These are phyloP conservation scores for Phytophthora litchii DNA, from an alignment of 352 stramenopile genomes.

Conservation along the genomic window DNA sequence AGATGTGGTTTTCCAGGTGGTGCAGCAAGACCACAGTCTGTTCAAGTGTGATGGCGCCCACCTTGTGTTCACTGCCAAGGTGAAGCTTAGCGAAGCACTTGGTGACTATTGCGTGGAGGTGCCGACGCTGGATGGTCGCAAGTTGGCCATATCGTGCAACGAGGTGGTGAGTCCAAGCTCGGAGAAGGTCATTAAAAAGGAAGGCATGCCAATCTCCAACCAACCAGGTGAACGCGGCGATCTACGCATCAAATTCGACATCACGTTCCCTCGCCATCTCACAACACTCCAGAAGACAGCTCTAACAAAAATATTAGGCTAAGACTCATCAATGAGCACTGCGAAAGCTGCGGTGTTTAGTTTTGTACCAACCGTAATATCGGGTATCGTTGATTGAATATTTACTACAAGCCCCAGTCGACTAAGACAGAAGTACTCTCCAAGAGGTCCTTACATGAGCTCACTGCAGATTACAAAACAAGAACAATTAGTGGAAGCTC, in stretches of 20 bases:
- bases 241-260: conserved; percentile 95
- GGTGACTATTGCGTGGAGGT: conserved; percentile 94
- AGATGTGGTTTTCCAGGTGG: conserved; percentile 94
- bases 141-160: conserved; percentile 93
- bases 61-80: conserved; percentile 92
- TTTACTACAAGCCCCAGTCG: conserved; percentile 38
- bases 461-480: conserved; percentile 47
- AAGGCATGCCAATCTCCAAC: conserved; percentile 94
- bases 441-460: conserved; percentile 58
- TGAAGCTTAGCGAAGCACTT: conserved; percentile 96
- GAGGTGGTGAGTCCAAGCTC: conserved; percentile 92
- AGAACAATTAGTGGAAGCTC: conserved; percentile 33
- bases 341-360: conserved; percentile 1
- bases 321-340: conserved; percentile 19
- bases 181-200: conserved; percentile 92
- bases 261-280: conserved; percentile 95
- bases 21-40: conserved; percentile 76
- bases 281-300: conserved; percentile 91
- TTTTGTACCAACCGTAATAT: conserved; percentile 25
- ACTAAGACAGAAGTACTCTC: conserved; percentile 17
- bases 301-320: conserved; percentile 81
- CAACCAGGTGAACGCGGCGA: conserved; percentile 81
- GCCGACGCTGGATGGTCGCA: conserved; percentile 95
- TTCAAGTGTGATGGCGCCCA: conserved; percentile 94
- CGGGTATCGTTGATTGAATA: conserved; percentile 38